Percentiles rank a stretch among this genome's conserved stretches.
phyloP scores from a whole-genome alignment of 1,139 yeast genomes.

The Sugiyamaella paludigena region DNA sequence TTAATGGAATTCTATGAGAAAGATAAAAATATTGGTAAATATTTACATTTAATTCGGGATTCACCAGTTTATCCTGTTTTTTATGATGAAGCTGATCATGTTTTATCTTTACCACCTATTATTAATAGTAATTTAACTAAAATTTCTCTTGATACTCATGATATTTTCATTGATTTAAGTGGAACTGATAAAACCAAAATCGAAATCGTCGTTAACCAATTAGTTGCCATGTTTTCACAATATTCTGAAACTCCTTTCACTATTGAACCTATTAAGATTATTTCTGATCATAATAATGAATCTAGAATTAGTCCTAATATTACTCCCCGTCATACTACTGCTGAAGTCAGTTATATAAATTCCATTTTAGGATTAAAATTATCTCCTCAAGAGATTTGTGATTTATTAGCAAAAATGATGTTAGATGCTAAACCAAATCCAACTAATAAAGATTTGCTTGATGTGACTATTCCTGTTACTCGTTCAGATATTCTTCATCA shows the following conservation, averaged over 20 bases:
- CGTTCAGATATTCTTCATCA: slow-evolving; percentile 95
- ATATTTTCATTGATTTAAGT: slow-evolving; percentile 89
- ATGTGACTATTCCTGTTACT: slow-evolving; percentile 83
- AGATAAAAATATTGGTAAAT: slow-evolving; percentile 87
- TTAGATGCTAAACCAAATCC: slow-evolving; percentile 59
- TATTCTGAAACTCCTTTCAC: slow-evolving; percentile 70
- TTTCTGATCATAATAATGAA: slow-evolving; percentile 79
- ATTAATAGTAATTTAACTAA: slow-evolving; percentile 92
- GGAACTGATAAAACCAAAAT: slow-evolving; percentile 95
- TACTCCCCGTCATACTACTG: slow-evolving; percentile 62
- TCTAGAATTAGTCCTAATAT: slow-evolving; percentile 76
- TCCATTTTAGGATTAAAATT: slow-evolving; percentile 83
- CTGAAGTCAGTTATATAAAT: slow-evolving; percentile 84
- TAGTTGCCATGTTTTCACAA: slow-evolving; percentile 93
- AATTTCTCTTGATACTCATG: slow-evolving; percentile 77
- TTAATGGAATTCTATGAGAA: slow-evolving; percentile 87
- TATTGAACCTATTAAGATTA: slow-evolving; percentile 83
- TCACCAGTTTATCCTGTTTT: slow-evolving; percentile 91
- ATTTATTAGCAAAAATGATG: slow-evolving; percentile 77
- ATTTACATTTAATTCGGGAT: slow-evolving; percentile 81
- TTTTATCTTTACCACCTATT: slow-evolving; percentile 94
- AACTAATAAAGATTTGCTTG: slow-evolving; percentile 51
- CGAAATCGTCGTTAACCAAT: slow-evolving; percentile 83
- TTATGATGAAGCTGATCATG: slow-evolving; percentile 70
- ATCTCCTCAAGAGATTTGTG: slow-evolving; percentile 63